Conservation (phyloP, 345 rosid genomes). For the Gossypium sturtianum region DNA sequence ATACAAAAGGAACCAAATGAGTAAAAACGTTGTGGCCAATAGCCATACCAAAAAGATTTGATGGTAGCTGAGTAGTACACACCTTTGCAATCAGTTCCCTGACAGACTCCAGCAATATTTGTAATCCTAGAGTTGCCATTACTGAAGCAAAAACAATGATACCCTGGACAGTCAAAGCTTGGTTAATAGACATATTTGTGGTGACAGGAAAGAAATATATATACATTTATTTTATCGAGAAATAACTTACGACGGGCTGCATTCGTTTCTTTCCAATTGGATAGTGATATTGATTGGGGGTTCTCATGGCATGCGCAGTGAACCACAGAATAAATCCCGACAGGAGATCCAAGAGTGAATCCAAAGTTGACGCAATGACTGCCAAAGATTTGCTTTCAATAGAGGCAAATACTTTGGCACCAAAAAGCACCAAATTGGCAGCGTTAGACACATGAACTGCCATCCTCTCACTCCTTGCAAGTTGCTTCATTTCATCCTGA, state of each 20-base stretch:
- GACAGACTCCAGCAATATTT: conserved; percentile 43
- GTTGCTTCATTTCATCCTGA: conserved; percentile 35
- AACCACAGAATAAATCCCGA: conserved; percentile 88
- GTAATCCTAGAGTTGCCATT: conserved; percentile 61
- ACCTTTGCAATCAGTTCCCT: conserved; percentile 42
- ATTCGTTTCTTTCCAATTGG: conserved; percentile 83
- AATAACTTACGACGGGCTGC: conserved; percentile 70
- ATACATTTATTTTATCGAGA: not conserved
- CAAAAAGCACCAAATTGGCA: conserved; percentile 59
- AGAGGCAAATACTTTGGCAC: conserved; percentile 72
- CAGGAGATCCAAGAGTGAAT: conserved; percentile 75
- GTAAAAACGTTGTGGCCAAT: not conserved
- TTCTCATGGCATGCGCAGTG: conserved; percentile 71
- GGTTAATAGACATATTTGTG: not conserved
- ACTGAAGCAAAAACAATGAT: conserved; percentile 60
- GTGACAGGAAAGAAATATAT: not conserved
- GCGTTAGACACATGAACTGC: conserved; percentile 51
- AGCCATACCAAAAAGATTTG: not conserved
- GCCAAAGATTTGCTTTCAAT: conserved; percentile 69
- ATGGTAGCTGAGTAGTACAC: not conserved
- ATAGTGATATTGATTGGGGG: conserved; percentile 56
- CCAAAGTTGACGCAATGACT: conserved; percentile 78
- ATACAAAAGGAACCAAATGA: not conserved
- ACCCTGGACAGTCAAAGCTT: conserved; percentile 30
- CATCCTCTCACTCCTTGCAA: conserved; percentile 5